phyloP scores from a whole-genome alignment of 257 asterid species.

The Gynochthodes officinalis region DNA sequence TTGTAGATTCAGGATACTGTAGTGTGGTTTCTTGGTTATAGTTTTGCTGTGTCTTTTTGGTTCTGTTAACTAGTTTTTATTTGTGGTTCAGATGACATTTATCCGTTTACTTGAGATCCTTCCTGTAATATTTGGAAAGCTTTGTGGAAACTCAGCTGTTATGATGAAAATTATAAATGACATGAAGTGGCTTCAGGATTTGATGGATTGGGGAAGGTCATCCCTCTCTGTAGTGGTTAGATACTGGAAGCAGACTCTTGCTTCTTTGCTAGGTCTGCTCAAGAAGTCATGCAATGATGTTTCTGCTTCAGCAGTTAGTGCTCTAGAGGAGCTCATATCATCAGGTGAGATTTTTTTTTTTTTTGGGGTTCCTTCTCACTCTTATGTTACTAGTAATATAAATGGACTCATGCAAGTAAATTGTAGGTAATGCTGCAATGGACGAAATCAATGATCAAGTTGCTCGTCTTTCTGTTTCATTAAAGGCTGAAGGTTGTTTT shows the following conservation, averaged over 20 bases:
- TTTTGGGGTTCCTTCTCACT: slow-evolving; percentile 19
- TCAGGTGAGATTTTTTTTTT: slow-evolving; percentile 48
- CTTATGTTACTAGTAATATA: slow-evolving; percentile 9
- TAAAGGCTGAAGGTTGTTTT: slow-evolving; percentile 39
- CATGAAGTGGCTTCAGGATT: slow-evolving; percentile 68
- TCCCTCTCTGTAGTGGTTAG: slow-evolving; percentile 77
- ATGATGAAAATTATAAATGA: slow-evolving; percentile 33
- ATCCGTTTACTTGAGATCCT: slow-evolving; percentile 83
- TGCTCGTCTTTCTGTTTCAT: slow-evolving; percentile 62
- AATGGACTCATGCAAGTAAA: slow-evolving; percentile 11
- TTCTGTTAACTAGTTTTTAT: slow-evolving; percentile 3
- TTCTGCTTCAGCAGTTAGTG: slow-evolving; percentile 52
- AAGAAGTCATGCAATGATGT: slow-evolving; percentile 47
- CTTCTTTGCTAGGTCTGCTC: slow-evolving; percentile 62
- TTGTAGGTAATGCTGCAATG: slow-evolving; percentile 60
- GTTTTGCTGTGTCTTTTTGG: not conserved
- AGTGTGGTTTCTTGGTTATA: not conserved
- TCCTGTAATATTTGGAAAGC: slow-evolving; percentile 64
- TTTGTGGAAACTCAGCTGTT: slow-evolving; percentile 35
- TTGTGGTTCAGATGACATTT: slow-evolving; percentile 75
- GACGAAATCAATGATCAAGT: slow-evolving; percentile 62
- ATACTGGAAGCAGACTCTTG: slow-evolving; percentile 80
- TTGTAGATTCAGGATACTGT: not conserved
- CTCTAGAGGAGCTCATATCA: slow-evolving; percentile 66
- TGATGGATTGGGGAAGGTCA: slow-evolving; percentile 91